Evolutionary conservation across 495 filamentous ascomycete genomes (phyloP), one percentile per base, ranked within the genome.

Genomic region (Hyaloscypha bicolor): DNA sequence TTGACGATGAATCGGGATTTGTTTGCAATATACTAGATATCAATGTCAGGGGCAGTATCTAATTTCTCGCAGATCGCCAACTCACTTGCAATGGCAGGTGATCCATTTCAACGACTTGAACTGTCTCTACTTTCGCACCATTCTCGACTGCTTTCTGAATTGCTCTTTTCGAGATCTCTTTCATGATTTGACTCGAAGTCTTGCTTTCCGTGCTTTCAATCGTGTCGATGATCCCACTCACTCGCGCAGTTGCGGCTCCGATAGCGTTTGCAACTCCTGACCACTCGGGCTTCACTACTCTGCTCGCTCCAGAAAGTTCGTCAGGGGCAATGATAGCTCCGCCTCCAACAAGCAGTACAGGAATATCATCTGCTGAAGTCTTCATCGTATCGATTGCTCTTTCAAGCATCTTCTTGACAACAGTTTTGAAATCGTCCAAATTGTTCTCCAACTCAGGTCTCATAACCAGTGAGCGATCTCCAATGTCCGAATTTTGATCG

Each of bases 251-350:
- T 0, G 77, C 77, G 55, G 85, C 84, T 6, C 85, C 84, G 45
- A 87, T 82, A 0, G 85, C 84, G 71, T 87, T 87, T 1, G 84
- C 85, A 9, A 86, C 81, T n/a, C 76, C 79, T 5, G 75, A 73
- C 68, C 68, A 77, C 48, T 73, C 68, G 2, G 78, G 81, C 69
- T 75, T 80, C 55, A 76, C 76, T 51, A 79, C 72, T 55, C 66
- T 73, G n/a, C 70, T 76, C 3, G 75, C 77, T 19, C 76, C 77
- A 21, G 67, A 61, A 0, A 81, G 60, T 35, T 72, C 62, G 30
- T 77, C 72, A 19, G 76, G 77, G 6, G 74, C 74, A 29, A 80
- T 72, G 9, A 81, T 67, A 9, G 78, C 74, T 14, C 79, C 79
- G 9, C 79, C 79, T 48, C 79, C 79, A 21, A 84, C 82, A 6